phyloP scores from a whole-genome alignment of 441 rosid genomes.

The Corymbia calophylla region DNA sequence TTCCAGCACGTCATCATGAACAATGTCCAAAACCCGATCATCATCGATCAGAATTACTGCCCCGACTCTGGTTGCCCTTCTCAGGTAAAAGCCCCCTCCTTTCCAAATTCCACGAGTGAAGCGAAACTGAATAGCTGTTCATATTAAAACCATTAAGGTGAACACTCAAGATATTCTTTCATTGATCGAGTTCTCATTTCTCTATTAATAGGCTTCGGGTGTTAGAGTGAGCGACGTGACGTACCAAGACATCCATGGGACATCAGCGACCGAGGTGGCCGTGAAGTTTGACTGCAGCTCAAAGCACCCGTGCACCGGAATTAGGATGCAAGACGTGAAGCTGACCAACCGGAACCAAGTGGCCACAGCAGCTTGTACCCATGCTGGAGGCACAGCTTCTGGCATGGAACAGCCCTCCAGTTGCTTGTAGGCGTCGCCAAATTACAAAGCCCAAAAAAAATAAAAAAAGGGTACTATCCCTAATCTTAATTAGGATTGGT shows the following conservation, averaged over 20 bases:
- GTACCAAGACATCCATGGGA: background rate
- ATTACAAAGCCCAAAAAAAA: background rate
- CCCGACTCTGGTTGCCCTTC: background rate
- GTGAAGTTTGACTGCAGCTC: background rate
- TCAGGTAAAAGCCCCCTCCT: background rate
- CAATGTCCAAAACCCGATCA: constrained; percentile 51
- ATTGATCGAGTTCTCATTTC: background rate
- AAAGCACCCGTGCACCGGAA: background rate
- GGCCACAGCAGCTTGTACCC: background rate
- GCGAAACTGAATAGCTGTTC: background rate
- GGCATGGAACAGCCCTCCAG: background rate
- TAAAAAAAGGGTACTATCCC: background rate
- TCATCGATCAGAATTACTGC: constrained; percentile 52
- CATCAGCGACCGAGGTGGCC: background rate
- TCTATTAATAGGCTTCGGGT: background rate
- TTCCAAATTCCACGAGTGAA: background rate
- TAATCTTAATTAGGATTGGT: background rate
- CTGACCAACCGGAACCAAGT: background rate
- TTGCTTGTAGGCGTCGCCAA: background rate
- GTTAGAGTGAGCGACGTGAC: background rate
- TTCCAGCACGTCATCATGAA: constrained; percentile 50
- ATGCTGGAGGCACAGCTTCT: background rate
- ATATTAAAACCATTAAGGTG: background rate
- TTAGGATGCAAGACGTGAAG: background rate
- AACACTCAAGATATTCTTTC: background rate